Conservation (phyloP, 1,284 basidiomycete genomes). For the Vanrija sp. region DNA sequence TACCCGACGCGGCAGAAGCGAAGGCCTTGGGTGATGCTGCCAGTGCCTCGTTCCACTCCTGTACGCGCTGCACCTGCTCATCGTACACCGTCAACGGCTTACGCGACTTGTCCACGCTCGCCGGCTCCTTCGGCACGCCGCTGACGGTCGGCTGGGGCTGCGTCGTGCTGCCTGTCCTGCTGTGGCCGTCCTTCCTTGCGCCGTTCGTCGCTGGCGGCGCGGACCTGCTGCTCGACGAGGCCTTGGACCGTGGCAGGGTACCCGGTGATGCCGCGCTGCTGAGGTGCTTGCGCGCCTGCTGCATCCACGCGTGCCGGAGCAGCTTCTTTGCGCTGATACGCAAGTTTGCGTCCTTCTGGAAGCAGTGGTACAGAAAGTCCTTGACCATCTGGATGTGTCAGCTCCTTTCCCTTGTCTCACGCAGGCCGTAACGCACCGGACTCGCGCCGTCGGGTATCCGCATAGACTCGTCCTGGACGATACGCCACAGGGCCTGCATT, state of each 20-base stretch:
- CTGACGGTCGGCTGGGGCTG: conserved; percentile 3
- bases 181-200: not conserved
- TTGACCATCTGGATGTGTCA: conserved; percentile 67
- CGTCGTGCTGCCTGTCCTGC: not conserved
- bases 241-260: conserved; percentile 27
- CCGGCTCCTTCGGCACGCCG: conserved; percentile 26
- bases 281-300: conserved; percentile 66
- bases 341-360: conserved; percentile 94
- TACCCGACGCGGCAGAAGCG: conserved; percentile 11
- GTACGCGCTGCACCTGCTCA: conserved; percentile 88
- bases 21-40: conserved; percentile 54
- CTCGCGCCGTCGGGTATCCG: conserved; percentile 93
- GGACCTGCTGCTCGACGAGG: not conserved
- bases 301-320: conserved; percentile 92
- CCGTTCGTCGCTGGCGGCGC: conserved; percentile 2
- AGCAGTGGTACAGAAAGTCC: conserved; percentile 94
- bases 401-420: not conserved
- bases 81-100: conserved; percentile 72
- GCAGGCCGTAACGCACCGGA: conserved; percentile 42
- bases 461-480: conserved; percentile 95
- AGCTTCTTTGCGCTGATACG: conserved; percentile 91
- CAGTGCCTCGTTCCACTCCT: conserved; percentile 96
- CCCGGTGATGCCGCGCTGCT: not conserved
- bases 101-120: conserved; percentile 49
- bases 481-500: conserved; percentile 96